phyloP scores from a whole-genome alignment of 2,329 filamentous ascomycete species.

The Sphaceloma murrayae region DNA sequence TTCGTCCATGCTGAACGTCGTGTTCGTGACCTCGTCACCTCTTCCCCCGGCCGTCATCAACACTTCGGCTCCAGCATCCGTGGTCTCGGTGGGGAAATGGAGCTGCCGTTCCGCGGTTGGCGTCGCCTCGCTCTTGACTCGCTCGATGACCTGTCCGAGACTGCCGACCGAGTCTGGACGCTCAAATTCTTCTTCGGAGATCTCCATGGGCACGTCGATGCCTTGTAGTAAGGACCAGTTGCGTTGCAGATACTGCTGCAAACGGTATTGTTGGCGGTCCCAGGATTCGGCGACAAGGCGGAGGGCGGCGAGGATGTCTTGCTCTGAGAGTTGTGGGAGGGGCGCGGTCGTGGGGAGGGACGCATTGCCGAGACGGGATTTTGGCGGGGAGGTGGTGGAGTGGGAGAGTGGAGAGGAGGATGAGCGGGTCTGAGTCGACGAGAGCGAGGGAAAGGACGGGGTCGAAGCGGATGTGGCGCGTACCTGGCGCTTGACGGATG shows the following conservation, averaged over 20 bases:
- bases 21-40: no score
- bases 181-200: conserved; percentile 40
- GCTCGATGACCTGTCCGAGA: conserved; percentile 35
- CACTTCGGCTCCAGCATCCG: no score
- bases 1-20: conserved; percentile 13
- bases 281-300: conserved; percentile 41
- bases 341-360: conserved; percentile 22
- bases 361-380: conserved; percentile 18
- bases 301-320: conserved; percentile 42
- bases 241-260: conserved; percentile 39
- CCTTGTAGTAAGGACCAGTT: conserved; percentile 39
- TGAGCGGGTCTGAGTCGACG: conserved; percentile 4
- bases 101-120: conserved; percentile 34
- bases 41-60: no score
- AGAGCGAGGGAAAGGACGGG: conserved; percentile 25
- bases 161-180: conserved; percentile 34
- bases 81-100: no score
- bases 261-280: conserved; percentile 39
- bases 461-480: conserved; percentile 24
- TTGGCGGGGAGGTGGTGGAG: conserved; percentile 15
- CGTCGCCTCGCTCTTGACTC: conserved; percentile 38
- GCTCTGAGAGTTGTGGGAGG: conserved; percentile 32
- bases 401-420: conserved; percentile 23
- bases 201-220: conserved; percentile 35
- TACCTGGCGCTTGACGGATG: conserved; percentile 26